Evolutionary conservation across 2,329 filamentous ascomycete genomes (phyloP), one percentile per base, ranked within the genome.

Genomic region (Didymella exigua): DNA sequence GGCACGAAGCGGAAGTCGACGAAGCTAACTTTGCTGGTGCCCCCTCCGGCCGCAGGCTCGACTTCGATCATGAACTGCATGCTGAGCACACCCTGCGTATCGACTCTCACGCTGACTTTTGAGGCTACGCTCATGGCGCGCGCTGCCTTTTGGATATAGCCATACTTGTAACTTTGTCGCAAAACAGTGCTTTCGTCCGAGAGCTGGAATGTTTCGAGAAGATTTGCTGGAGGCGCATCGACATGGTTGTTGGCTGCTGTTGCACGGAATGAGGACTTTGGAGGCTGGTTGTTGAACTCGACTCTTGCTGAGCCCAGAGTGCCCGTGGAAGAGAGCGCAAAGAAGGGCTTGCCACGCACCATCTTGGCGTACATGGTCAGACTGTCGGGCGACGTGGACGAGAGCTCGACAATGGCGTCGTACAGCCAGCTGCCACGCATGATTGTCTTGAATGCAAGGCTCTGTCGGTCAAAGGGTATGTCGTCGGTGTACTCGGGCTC

Each of bases 11-110:
- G 82, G 73, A 93, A 96, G 73, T 95, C 90, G 21, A 95, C 81
- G 76, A 93, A 96, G 65, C 86, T 90, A 33, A 86, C 80, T 23
- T 76, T 76, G 21, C 84, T 84, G 84, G 30, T 44, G 8, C 49
- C 43, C 19, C 34, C 45, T 7, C 47, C 50, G 3, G 40, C 42
- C 10, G 47, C 56, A 18, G 57, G 42, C 58, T 95, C 91, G 36
- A 93, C 82, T 71, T 97, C 91, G 14, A 99, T 88, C 89, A 99
- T 95, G 68, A 98, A 97, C 71, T 99, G 95, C 72, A 98, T 78
- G 75, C 91, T 97, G 61, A 99, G 76, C 26, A 99, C 93, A 0
- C 95, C 93, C 71, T 96, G 91, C 2, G 84, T 82, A 75, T 99
- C 95, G 0, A 91, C 89, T 14, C 95, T 83, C 58, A 99, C 83